Percentiles rank a stretch among this genome's conserved stretches.
Evolutionary conservation across 2,329 filamentous ascomycete genomes (phyloP).

Genomic region (Zarea fungicola): DNA sequence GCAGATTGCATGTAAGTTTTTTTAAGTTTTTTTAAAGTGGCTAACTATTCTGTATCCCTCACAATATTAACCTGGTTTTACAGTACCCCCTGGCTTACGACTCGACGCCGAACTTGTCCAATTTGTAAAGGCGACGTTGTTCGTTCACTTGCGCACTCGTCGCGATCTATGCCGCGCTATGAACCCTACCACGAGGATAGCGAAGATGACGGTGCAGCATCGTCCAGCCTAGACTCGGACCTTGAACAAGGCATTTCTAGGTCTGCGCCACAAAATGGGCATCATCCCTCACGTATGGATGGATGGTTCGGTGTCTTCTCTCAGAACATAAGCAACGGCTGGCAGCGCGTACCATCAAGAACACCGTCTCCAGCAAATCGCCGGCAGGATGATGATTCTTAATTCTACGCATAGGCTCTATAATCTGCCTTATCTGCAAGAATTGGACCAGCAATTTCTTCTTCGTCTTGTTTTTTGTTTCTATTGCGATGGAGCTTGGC

Average conservation of each 20-base stretch:
- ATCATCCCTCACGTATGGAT: neutral
- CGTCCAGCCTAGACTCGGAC: conserved; percentile 31
- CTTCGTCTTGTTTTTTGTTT: neutral
- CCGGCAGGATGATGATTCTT: neutral
- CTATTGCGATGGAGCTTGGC: conserved; percentile 8
- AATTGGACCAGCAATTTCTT: too few species aligned
- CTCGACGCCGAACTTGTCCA: conserved; percentile 89
- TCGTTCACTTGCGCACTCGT: conserved; percentile 53
- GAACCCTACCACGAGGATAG: conserved; percentile 51
- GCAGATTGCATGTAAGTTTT: conserved; percentile 94
- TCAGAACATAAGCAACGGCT: neutral
- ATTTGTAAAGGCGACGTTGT: conserved; percentile 99
- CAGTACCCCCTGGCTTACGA: conserved; percentile 95
- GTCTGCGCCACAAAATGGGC: conserved; percentile 18
- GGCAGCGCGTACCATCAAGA: conserved; percentile 8
- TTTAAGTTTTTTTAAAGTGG: too few species aligned
- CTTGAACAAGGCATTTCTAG: conserved; percentile 37
- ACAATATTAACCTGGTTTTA: conserved; percentile 2
- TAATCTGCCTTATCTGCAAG: neutral
- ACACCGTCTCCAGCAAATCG: conserved; percentile 7
- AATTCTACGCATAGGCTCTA: neutral
- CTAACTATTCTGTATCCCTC: too few species aligned
- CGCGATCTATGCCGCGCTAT: conserved; percentile 46
- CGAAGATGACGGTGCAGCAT: conserved; percentile 38
- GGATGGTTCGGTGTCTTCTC: conserved; percentile 9